These are phyloP conservation scores for Vaucheria bursata DNA, from an alignment of 352 stramenopile species.

Conservation along the genomic window DNA sequence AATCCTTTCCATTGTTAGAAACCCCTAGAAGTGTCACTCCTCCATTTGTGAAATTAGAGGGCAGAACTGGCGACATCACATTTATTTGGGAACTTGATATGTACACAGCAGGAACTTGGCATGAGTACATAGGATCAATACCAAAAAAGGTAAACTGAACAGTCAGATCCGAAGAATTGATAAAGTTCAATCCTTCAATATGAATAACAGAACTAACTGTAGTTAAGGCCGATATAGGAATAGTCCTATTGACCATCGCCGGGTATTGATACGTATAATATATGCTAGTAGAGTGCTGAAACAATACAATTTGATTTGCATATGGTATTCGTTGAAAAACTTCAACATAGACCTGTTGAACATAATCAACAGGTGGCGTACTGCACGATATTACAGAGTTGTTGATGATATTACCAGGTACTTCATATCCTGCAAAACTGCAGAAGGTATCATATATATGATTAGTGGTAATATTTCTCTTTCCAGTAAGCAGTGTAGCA, in stretches of 20 bases:
- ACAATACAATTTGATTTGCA: background rate
- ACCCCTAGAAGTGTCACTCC: too few relatives aligned
- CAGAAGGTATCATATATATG: background rate
- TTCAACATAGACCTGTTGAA: background rate
- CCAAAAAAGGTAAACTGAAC: background rate
- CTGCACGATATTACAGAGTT: background rate
- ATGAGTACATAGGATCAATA: too few relatives aligned
- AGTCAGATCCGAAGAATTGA: background rate
- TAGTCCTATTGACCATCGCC: background rate
- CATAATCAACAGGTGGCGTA: background rate
- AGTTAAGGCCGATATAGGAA: background rate
- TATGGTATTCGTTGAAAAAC: background rate
- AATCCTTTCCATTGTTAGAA: too few relatives aligned
- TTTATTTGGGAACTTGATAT: too few relatives aligned
- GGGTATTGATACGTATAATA: background rate
- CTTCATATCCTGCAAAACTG: background rate
- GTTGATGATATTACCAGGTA: background rate
- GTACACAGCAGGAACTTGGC: too few relatives aligned
- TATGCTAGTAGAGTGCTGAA: background rate
- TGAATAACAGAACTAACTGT: background rate
- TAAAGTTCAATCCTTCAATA: background rate
- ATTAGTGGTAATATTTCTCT: too few relatives aligned
- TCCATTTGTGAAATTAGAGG: too few relatives aligned
- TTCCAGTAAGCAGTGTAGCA: background rate
- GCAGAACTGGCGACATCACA: too few relatives aligned